phyloP scores from a whole-genome alignment of 2,329 filamentous ascomycete species.

The Ascochyta viciae-villosae region DNA sequence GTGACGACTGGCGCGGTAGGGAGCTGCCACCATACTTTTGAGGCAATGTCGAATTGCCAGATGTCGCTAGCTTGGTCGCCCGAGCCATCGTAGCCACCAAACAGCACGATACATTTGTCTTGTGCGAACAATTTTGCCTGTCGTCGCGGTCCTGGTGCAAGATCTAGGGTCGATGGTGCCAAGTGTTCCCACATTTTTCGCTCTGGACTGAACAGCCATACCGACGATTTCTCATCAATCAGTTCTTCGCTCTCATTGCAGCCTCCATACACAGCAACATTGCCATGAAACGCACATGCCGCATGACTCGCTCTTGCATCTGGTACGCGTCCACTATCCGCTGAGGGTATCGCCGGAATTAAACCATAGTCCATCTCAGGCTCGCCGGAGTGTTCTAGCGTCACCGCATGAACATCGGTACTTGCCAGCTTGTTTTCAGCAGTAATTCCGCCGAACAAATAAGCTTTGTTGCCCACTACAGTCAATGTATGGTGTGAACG shows the following conservation, averaged over 20 bases:
- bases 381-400: slow-evolving; percentile 39
- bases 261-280: slow-evolving; percentile 52
- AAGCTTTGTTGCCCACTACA: slow-evolving; percentile 52
- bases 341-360: slow-evolving; percentile 50
- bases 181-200: slow-evolving; percentile 38
- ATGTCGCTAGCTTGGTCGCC: slow-evolving; percentile 34
- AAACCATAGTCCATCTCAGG: slow-evolving; percentile 51
- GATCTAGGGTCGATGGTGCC: slow-evolving; percentile 20
- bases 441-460: slow-evolving; percentile 54
- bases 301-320: slow-evolving; percentile 48
- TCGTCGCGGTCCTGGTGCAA: slow-evolving; percentile 29
- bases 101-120: slow-evolving; percentile 30
- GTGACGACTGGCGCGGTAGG: slow-evolving; percentile 37
- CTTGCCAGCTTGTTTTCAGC: slow-evolving; percentile 46
- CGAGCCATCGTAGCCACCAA: slow-evolving; percentile 36
- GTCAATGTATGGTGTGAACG: slow-evolving; percentile 51
- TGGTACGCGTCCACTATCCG: slow-evolving; percentile 43
- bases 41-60: slow-evolving; percentile 35
- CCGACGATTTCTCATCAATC: slow-evolving; percentile 44
- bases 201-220: slow-evolving; percentile 53
- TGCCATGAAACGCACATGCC: slow-evolving; percentile 50
- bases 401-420: slow-evolving; percentile 53
- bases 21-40: slow-evolving; percentile 33
- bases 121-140: slow-evolving; percentile 32
- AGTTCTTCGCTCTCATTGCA: slow-evolving; percentile 38